Percentiles rank a stretch among this genome's conserved stretches.
Conservation (phyloP, 306 rosid genomes). For the Adenanthera pavonina region DNA sequence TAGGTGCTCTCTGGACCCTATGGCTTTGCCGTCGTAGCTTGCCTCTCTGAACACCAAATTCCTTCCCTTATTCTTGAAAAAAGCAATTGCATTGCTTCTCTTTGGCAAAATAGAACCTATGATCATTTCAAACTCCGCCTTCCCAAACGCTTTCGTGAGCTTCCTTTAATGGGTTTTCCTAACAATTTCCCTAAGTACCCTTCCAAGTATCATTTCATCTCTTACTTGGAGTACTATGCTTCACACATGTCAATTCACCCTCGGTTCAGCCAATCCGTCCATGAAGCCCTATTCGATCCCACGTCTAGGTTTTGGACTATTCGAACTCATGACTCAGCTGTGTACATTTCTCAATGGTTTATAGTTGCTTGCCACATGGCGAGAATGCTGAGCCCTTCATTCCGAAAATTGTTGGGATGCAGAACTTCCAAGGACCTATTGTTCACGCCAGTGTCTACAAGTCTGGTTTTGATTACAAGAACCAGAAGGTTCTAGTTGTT, state of each 20-base stretch:
- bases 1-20: conserved; percentile 83
- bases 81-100: conserved; percentile 73
- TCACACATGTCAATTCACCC: conserved; percentile 64
- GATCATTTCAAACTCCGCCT: conserved; percentile 90
- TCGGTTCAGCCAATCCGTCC: conserved; percentile 66
- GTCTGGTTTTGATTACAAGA: conserved; percentile 62
- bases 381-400: conserved; percentile 87
- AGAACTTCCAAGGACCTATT: conserved; percentile 53
- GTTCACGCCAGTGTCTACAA: conserved; percentile 70
- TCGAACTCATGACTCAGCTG: conserved; percentile 44
- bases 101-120: conserved; percentile 79
- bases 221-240: conserved; percentile 84
- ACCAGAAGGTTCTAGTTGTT: conserved; percentile 72
- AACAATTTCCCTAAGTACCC: conserved; percentile 78
- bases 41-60: conserved; percentile 59
- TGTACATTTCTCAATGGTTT: conserved; percentile 71
- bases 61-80: conserved; percentile 73
- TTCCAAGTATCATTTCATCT: conserved; percentile 69
- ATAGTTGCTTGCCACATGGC: conserved; percentile 71
- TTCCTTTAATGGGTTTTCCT: conserved; percentile 76
- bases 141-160: conserved; percentile 80
- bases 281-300: conserved; percentile 56
- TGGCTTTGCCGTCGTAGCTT: conserved; percentile 86
- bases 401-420: conserved; percentile 67
- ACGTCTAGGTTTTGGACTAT: conserved; percentile 60